Evolutionary conservation across 352 stramenopile species (phyloP), one percentile per base, ranked within the genome.

Genomic region (Pythium phragmitis): DNA sequence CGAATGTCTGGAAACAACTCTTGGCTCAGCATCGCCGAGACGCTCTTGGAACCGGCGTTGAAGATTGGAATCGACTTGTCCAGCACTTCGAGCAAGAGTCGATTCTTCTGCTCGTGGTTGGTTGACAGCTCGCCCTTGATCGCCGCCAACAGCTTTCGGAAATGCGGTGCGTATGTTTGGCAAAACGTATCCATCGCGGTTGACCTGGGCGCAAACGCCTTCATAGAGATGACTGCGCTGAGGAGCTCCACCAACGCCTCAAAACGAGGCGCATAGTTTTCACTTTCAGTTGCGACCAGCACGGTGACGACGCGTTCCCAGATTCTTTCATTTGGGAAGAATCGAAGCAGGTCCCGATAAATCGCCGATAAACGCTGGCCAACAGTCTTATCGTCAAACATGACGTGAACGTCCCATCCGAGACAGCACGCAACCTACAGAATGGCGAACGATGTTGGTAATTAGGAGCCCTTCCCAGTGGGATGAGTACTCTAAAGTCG

Each of bases 181-280:
- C 74, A 72, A 63, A 92, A 88, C 16, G 52, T 21, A 46, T 88
- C 77, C 66, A 77, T 83, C 11, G 83, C 67, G 2, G 37, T 42
- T 1, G 81, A 87, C 9, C 61, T 69, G 4, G 65, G 30, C 13
- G 47, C 12, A 28, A 80, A 79, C 2, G 79, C 39, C 33, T 77
- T 82, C 12, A 69, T 71, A 33, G 54, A 57, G 21, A 57, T 50
- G 2, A 90, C 83, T 54, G 75, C 39, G 11, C 51, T 63, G 3
- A 90, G 49, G 19, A 80, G 53, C 41, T 87, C 69, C 7, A 66
- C 51, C 14, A 90, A 58, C 19, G 76, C 43, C 2, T 49, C 68
- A 7, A 88, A 60, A 21, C 67, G 70, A 33, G 72, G 63, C 17
- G 69, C 60, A 62, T 45, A 59, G 4, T 36, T 43, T 6, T 55